A percentile compares a stretch with the other conserved stretches of the same genome.
Conservation (phyloP, 495 filamentous ascomycete species). For the Daldinia grandis region DNA sequence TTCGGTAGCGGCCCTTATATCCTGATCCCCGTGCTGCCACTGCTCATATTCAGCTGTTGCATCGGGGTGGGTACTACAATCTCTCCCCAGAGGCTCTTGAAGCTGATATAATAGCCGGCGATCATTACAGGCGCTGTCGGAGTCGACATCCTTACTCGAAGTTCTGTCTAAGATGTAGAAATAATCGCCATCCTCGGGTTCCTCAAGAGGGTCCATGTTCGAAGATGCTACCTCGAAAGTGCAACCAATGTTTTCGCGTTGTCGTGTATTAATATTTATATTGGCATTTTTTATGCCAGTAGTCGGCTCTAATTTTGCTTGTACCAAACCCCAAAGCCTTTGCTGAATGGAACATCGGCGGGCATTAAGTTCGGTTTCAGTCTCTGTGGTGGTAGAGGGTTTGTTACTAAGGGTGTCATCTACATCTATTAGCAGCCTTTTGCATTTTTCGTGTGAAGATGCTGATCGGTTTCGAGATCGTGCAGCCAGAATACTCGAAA, state of each 20-base stretch:
- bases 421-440: constrained; percentile 9
- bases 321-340: constrained; percentile 40
- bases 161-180: neutral
- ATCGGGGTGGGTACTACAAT: neutral
- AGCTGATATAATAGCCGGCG: neutral
- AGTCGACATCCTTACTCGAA: neutral
- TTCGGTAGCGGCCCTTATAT: constrained; percentile 5
- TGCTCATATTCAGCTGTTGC: neutral
- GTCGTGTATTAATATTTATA: neutral
- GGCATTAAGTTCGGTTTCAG: neutral
- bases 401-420: neutral
- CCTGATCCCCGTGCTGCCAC: constrained; percentile 1
- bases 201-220: neutral
- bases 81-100: neutral
- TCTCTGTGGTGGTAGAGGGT: neutral
- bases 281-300: constrained; percentile 15
- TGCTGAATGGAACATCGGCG: constrained; percentile 22
- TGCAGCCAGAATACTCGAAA: constrained; percentile 41
- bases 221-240: neutral
- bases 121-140: neutral
- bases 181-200: neutral
- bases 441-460: constrained; percentile 33
- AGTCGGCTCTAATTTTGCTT: constrained; percentile 29
- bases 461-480: constrained; percentile 32
- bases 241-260: neutral